Evolutionary conservation across 768 basidiomycete species (phyloP).

Genomic region (Termitomyces titanicus): DNA sequence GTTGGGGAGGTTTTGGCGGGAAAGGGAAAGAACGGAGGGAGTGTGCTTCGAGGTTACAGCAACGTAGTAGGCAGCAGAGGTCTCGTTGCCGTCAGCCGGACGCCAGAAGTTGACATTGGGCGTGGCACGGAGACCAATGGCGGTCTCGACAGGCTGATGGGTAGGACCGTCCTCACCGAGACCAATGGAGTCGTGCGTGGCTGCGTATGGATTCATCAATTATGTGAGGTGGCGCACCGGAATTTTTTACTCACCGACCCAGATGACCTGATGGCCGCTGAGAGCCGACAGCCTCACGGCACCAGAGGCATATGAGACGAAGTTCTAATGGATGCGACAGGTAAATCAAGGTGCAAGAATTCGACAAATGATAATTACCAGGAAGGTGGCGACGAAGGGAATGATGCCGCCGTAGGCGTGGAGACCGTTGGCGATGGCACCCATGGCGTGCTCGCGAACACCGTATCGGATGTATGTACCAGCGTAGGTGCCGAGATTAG

Average conservation of each 20-base stretch:
- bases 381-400: conserved; percentile 89
- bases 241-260: conserved; percentile 67
- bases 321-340: conserved; percentile 52
- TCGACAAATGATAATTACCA: conserved; percentile 42
- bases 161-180: conserved; percentile 94
- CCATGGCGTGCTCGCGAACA: conserved; percentile 98
- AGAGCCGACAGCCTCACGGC: conserved; percentile 90
- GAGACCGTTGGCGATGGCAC: conserved; percentile 90
- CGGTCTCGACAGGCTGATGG: conserved; percentile 93
- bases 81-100: conserved; percentile 95
- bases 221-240: background rate
- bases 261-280: conserved; percentile 86
- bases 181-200: conserved; percentile 94
- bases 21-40: conserved; percentile 80
- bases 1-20: conserved; percentile 91
- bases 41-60: conserved; percentile 73
- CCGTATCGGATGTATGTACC: conserved; percentile 95
- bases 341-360: conserved; percentile 9
- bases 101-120: conserved; percentile 94
- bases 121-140: conserved; percentile 78
- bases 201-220: conserved; percentile 29
- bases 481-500: conserved; percentile 76
- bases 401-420: conserved; percentile 88
- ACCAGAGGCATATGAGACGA: conserved; percentile 91
- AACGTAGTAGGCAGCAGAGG: conserved; percentile 86